Evolutionary conservation across 768 basidiomycete genomes (phyloP).

Genomic region (Mycena filopes): DNA sequence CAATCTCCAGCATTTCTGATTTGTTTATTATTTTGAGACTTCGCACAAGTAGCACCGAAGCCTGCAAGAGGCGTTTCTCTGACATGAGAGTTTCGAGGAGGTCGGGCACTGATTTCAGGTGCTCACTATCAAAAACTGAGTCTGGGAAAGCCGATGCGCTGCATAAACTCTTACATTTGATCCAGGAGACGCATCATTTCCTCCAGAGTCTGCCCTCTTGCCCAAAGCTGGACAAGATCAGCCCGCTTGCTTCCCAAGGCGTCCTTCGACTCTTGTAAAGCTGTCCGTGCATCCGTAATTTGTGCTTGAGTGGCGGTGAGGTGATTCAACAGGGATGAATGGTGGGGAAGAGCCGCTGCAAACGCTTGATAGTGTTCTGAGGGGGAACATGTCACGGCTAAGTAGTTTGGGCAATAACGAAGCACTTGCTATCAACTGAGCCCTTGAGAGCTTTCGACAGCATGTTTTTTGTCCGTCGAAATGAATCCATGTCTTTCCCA

Average conservation of each 20-base stretch:
- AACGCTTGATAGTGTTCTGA: constrained; percentile 93
- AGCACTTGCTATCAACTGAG: constrained; percentile 83
- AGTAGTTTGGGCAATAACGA: neutral
- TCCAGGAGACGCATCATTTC: constrained; percentile 97
- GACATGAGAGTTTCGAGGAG: constrained; percentile 93
- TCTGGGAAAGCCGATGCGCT: constrained; percentile 35
- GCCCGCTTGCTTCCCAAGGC: constrained; percentile 82
- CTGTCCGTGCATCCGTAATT: constrained; percentile 72
- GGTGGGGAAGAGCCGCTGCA: constrained; percentile 92
- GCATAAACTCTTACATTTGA: constrained; percentile 75
- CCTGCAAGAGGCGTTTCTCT: constrained; percentile 92
- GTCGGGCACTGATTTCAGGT: constrained; percentile 91
- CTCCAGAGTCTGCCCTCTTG: constrained; percentile 88
- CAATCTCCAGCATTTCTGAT: constrained; percentile 93
- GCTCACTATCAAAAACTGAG: constrained; percentile 66
- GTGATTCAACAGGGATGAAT: constrained; percentile 79
- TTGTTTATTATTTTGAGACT: constrained; percentile 93
- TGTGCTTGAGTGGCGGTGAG: constrained; percentile 80
- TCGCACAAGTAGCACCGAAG: constrained; percentile 85
- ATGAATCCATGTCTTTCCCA: constrained; percentile 82
- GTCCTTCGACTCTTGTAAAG: constrained; percentile 84
- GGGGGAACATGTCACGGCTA: neutral
- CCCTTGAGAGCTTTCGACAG: constrained; percentile 85
- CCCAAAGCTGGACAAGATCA: constrained; percentile 91
- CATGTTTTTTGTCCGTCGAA: constrained; percentile 78